phyloP scores from a whole-genome alignment of 208 protist genomes.

The Vickermania spadyakhi region DNA sequence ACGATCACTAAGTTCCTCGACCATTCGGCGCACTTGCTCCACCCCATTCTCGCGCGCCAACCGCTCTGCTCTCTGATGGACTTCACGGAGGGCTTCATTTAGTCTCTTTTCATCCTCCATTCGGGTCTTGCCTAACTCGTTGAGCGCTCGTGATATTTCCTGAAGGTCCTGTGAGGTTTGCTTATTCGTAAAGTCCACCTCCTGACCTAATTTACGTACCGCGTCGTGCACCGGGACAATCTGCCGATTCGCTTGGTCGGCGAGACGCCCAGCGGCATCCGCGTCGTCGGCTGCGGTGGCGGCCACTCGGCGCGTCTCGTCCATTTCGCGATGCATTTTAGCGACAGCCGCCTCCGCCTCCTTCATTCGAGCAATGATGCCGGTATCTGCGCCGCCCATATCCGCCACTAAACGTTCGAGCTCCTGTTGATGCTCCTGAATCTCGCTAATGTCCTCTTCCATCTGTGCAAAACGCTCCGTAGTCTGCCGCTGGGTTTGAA shows the following conservation, averaged over 20 bases:
- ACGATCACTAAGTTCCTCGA: conserved; percentile 70
- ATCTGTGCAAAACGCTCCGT: conserved; percentile 27
- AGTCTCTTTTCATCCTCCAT: conserved; percentile 27
- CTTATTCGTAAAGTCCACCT: conserved; percentile 22
- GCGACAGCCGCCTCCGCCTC: conserved; percentile 43
- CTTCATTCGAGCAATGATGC: conserved; percentile 29
- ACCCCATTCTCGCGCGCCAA: conserved; percentile 29
- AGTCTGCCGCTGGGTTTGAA: conserved; percentile 30
- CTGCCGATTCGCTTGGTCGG: conserved; percentile 30
- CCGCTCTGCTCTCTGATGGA: conserved; percentile 29
- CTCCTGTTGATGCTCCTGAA: conserved; percentile 28
- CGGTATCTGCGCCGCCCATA: conserved; percentile 20
- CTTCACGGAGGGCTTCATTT: conserved; percentile 27
- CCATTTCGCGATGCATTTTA: conserved; percentile 19
- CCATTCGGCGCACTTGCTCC: conserved; percentile 39
- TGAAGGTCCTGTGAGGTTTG: conserved; percentile 26
- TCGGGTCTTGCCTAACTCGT: conserved; percentile 32
- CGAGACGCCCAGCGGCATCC: conserved; percentile 33
- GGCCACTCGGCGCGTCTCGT: conserved; percentile 22
- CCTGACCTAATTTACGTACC: conserved; percentile 13
- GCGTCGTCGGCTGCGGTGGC: conserved; percentile 27
- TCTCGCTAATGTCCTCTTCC: conserved; percentile 28
- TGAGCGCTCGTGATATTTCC: conserved; percentile 27
- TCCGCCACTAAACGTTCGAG: conserved; percentile 33
- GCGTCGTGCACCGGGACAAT: conserved; percentile 23